phyloP scores from a whole-genome alignment of 2,329 filamentous ascomycete genomes.

The Madurella mycetomatis region DNA sequence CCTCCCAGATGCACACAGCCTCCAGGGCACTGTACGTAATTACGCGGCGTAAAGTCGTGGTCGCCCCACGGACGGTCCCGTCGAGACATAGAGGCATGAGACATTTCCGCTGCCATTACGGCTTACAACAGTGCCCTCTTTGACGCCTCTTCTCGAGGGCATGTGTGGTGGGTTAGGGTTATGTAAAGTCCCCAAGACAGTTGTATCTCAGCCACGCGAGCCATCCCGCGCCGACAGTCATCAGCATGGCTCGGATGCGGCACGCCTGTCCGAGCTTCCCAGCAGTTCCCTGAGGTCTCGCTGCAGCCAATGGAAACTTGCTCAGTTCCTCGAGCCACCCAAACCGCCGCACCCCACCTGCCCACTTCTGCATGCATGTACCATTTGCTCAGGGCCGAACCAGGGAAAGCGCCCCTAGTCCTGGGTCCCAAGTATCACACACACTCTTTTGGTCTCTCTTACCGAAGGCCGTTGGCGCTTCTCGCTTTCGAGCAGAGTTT shows the following conservation, averaged over 20 bases:
- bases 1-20: no score
- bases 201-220: no score
- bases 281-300: background rate
- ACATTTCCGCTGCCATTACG: no score
- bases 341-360: constrained; percentile 23
- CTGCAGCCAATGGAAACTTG: constrained; percentile 40
- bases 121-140: no score
- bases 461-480: no score
- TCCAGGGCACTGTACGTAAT: no score
- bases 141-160: background rate
- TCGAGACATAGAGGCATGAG: no score
- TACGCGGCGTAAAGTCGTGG: no score
- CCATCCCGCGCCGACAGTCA: background rate
- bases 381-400: constrained; percentile 6
- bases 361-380: constrained; percentile 10
- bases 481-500: no score
- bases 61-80: no score
- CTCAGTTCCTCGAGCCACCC: constrained; percentile 27
- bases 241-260: no score
- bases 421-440: constrained; percentile 9
- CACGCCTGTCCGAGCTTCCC: background rate
- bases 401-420: constrained; percentile 8
- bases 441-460: background rate
- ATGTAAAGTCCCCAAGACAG: background rate
- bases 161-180: background rate